phyloP scores from a whole-genome alignment of 2,329 filamentous ascomycete species.

The Pseudopyricularia cyperi region DNA sequence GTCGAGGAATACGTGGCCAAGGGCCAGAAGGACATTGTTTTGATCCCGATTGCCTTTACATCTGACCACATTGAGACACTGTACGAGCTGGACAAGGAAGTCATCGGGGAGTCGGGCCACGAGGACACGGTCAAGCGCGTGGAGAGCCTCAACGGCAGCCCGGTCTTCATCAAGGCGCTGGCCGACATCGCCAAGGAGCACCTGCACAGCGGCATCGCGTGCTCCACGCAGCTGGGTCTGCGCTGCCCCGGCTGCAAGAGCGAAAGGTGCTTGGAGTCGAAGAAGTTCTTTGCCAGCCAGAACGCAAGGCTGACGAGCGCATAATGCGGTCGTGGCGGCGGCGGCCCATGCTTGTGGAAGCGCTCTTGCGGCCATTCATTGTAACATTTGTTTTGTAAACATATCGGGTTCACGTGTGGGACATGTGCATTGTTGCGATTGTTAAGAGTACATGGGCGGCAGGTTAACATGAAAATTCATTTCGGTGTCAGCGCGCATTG shows the following conservation, averaged over 20 bases:
- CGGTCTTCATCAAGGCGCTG: slow-evolving; percentile 78
- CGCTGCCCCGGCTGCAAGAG: slow-evolving; percentile 90
- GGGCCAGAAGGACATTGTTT: slow-evolving; percentile 78
- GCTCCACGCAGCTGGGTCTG: slow-evolving; percentile 75
- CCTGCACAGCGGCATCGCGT: slow-evolving; percentile 52
- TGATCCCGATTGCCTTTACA: slow-evolving; percentile 94
- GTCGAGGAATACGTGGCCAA: slow-evolving; percentile 83
- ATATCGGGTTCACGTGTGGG: neutral
- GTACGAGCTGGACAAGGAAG: slow-evolving; percentile 86
- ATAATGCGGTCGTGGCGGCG: too few species aligned
- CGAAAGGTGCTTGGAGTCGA: slow-evolving; percentile 70
- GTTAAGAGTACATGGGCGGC: neutral
- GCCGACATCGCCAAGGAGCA: slow-evolving; percentile 79
- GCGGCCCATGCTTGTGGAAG: neutral
- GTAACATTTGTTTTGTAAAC: neutral
- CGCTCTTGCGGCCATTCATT: neutral
- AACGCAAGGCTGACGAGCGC: slow-evolving; percentile 4
- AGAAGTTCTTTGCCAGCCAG: slow-evolving; percentile 46
- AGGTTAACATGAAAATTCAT: neutral
- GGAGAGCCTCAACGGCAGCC: slow-evolving; percentile 84
- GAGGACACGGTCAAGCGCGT: slow-evolving; percentile 74
- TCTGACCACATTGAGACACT: slow-evolving; percentile 98
- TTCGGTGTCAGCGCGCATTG: too few species aligned
- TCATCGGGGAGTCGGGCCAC: slow-evolving; percentile 76
- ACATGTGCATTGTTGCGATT: too few species aligned